Conservation (phyloP, 2,329 filamentous ascomycete genomes). For the Fusarium oligoseptatum region DNA sequence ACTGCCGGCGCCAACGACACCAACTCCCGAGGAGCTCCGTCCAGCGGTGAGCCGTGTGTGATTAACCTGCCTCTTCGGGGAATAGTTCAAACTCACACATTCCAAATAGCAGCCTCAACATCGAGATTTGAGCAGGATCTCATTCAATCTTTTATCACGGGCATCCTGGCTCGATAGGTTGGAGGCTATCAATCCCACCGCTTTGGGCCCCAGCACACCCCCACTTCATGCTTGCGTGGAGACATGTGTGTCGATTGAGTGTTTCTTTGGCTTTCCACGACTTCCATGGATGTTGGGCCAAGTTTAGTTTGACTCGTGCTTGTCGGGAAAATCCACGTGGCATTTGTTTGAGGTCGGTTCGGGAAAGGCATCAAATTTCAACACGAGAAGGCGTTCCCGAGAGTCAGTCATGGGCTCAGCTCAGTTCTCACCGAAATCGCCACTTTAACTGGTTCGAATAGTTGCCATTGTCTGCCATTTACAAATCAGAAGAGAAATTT, state of each 20-base stretch:
- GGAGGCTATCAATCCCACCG: not conserved
- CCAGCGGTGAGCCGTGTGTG: constrained; percentile 8
- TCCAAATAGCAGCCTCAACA: not conserved
- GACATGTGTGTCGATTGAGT: constrained; percentile 1
- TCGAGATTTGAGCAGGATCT: constrained; percentile 4
- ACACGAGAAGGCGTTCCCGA: not conserved
- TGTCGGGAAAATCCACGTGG: constrained; percentile 16
- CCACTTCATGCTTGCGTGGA: constrained; percentile 7
- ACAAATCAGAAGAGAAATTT: not conserved
- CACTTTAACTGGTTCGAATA: not conserved
- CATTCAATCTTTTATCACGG: constrained; percentile 3
- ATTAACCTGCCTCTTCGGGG: not conserved
- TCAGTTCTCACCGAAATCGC: not conserved
- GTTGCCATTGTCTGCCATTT: not conserved
- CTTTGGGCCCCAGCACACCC: not conserved
- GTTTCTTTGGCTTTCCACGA: constrained; percentile 10
- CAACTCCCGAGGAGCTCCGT: constrained; percentile 7
- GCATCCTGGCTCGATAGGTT: not conserved
- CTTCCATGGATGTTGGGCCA: constrained; percentile 6
- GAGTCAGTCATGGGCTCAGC: not conserved
- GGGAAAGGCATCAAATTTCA: not conserved
- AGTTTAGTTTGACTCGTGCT: not conserved
- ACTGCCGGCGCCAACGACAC: constrained; percentile 5
- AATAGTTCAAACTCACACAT: not conserved
- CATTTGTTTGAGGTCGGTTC: not conserved